Evolutionary conservation across 805 yeast genomes (phyloP).

Genomic region (Wickerhamiella qilinensis): DNA sequence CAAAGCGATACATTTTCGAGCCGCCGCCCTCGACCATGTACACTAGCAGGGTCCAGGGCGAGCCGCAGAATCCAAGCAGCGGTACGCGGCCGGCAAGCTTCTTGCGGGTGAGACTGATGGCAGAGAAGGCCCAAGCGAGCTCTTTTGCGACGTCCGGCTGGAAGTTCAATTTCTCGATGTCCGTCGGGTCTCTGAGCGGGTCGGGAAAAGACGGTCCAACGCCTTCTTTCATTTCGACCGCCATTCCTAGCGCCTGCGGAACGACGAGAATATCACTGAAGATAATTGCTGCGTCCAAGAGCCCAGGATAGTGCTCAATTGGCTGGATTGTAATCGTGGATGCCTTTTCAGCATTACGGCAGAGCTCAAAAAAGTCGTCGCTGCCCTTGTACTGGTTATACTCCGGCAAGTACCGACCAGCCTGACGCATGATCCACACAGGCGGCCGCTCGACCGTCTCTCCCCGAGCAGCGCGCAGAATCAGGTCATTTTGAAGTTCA

Average conservation of each 20-base stretch:
- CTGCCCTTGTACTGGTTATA: slow-evolving; percentile 77
- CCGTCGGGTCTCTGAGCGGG: slow-evolving; percentile 65
- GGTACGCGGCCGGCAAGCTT: slow-evolving; percentile 86
- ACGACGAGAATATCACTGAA: slow-evolving; percentile 90
- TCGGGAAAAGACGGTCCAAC: slow-evolving; percentile 86
- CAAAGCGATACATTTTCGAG: slow-evolving; percentile 75
- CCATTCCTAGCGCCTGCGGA: slow-evolving; percentile 97
- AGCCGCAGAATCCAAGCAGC: slow-evolving; percentile 87
- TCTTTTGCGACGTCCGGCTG: slow-evolving; percentile 55
- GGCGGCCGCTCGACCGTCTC: slow-evolving; percentile 94
- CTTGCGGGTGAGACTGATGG: slow-evolving; percentile 80
- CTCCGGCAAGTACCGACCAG: slow-evolving; percentile 39
- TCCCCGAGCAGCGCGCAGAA: slow-evolving; percentile 79
- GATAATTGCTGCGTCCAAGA: slow-evolving; percentile 92
- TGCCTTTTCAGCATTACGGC: slow-evolving; percentile 88
- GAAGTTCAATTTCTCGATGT: slow-evolving; percentile 35
- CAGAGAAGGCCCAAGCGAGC: slow-evolving; percentile 85
- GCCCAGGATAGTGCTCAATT: slow-evolving; percentile 70
- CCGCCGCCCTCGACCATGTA: slow-evolving; percentile 98
- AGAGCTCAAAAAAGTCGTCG: slow-evolving; percentile 86
- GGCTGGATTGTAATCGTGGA: slow-evolving; percentile 93
- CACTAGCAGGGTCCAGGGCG: slow-evolving; percentile 93
- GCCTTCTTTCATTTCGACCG: slow-evolving; percentile 83
- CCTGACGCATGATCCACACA: slow-evolving; percentile 31
- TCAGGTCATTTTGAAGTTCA: slow-evolving; percentile 64